Conservation (phyloP, 2,329 filamentous ascomycete genomes). For the Alternaria rosae region DNA sequence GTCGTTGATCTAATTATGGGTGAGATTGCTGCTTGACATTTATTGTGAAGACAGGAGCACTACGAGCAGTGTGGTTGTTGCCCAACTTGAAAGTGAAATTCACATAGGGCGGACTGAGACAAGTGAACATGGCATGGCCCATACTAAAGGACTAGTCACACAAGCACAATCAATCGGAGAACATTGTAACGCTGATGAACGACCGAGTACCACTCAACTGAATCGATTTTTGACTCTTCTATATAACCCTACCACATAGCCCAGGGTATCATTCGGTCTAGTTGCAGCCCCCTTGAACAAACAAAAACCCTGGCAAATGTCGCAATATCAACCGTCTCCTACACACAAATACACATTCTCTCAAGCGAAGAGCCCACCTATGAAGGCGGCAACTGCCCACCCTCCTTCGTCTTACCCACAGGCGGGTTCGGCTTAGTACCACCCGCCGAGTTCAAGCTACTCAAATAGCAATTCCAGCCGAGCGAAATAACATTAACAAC, state of each 20-base stretch:
- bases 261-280: background rate
- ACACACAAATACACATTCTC: background rate
- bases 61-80: too few relatives aligned
- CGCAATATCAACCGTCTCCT: background rate
- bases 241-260: background rate
- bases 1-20: background rate
- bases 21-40: background rate
- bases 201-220: background rate
- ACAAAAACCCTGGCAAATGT: background rate
- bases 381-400: conserved; percentile 35
- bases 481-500: conserved; percentile 84
- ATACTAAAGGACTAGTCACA: background rate
- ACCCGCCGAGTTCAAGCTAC: conserved; percentile 47
- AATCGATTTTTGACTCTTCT: background rate
- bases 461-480: conserved; percentile 55
- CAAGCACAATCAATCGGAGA: background rate
- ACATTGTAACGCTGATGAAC: background rate
- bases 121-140: too few relatives aligned
- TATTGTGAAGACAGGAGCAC: too few relatives aligned
- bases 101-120: background rate
- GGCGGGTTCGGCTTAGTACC: conserved; percentile 21
- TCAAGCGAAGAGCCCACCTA: conserved; percentile 18
- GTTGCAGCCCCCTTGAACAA: background rate
- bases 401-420: conserved; percentile 29
- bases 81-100: too few relatives aligned